Conservation (phyloP, 2,329 filamentous ascomycete species). For the Neospermospora avenae region DNA sequence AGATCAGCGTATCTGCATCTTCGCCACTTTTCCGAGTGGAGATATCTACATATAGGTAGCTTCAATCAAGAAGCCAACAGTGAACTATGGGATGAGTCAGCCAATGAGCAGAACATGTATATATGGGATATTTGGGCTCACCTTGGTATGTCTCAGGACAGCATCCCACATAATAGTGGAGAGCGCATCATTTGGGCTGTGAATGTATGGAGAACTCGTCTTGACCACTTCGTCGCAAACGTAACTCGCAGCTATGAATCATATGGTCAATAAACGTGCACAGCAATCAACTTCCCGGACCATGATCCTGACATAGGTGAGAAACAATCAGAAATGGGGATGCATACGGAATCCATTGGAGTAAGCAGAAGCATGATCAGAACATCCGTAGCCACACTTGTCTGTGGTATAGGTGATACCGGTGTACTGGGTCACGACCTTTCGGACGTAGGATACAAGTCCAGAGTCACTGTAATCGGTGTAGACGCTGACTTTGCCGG, state of each 20-base stretch:
- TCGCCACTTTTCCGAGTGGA: background rate
- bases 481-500: conserved; percentile 2
- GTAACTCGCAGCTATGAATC: conserved; percentile 5
- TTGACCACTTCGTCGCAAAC: background rate
- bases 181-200: background rate
- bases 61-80: conserved; percentile 5
- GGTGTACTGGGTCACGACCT: background rate
- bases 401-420: background rate
- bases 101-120: background rate
- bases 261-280: too few species aligned
- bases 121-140: background rate
- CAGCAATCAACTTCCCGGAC: background rate
- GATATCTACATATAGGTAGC: background rate
- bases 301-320: too few species aligned
- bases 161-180: conserved; percentile 1
- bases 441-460: background rate
- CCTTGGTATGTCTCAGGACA: conserved; percentile 5
- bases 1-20: background rate
- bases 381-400: conserved; percentile 2
- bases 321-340: too few species aligned
- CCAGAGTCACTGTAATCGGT: conserved; percentile 4
- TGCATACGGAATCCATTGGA: conserved; percentile 5
- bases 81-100: background rate
- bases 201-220: background rate
- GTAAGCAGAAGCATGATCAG: conserved; percentile 4